phyloP scores from a whole-genome alignment of 2,329 filamentous ascomycete species.

The Pseudopyrenochaeta lycopersici region DNA sequence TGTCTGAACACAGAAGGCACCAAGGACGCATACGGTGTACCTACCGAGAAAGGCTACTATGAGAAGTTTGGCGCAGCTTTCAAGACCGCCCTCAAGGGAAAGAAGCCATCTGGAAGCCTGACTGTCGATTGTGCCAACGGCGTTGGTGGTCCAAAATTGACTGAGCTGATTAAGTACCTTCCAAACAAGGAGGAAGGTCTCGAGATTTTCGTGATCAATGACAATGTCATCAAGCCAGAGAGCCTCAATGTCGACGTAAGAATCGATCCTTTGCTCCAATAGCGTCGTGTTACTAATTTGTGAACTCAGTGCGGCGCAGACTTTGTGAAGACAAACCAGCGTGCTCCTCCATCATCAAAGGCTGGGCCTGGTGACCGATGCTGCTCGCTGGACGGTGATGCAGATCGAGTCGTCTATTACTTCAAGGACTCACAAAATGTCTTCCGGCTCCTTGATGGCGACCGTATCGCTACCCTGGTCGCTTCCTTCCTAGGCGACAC shows the following conservation, averaged over 20 bases:
- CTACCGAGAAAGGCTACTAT: conserved; percentile 93
- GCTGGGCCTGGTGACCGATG: conserved; percentile 78
- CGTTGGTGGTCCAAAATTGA: conserved; percentile 90
- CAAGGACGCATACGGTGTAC: conserved; percentile 84
- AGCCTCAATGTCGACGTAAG: conserved; percentile 85
- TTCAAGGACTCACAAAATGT: conserved; percentile 82
- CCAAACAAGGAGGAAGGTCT: conserved; percentile 72
- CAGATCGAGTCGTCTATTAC: conserved; percentile 95
- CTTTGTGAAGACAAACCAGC: conserved; percentile 96
- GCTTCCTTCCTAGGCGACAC: conserved; percentile 94
- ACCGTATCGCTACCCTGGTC: conserved; percentile 93
- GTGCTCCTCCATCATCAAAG: conserved; percentile 83
- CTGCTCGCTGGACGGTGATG: conserved; percentile 94
- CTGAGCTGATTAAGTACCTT: conserved; percentile 84
- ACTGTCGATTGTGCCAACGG: conserved; percentile 97
- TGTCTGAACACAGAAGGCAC: conserved; percentile 93
- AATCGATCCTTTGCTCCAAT: neutral
- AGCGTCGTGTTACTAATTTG: conserved; percentile 11
- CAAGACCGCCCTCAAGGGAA: conserved; percentile 80
- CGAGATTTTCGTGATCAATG: conserved; percentile 88
- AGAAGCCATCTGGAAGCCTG: conserved; percentile 72
- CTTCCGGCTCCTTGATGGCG: conserved; percentile 94
- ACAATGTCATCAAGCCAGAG: conserved; percentile 90
- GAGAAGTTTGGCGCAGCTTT: conserved; percentile 89
- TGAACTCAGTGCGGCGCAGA: conserved; percentile 82